Percentiles rank a stretch among this genome's conserved stretches.
These are phyloP conservation scores for Cladobotryum protrusum DNA, from an alignment of 2,329 filamentous ascomycete genomes.

Conservation along the genomic window DNA sequence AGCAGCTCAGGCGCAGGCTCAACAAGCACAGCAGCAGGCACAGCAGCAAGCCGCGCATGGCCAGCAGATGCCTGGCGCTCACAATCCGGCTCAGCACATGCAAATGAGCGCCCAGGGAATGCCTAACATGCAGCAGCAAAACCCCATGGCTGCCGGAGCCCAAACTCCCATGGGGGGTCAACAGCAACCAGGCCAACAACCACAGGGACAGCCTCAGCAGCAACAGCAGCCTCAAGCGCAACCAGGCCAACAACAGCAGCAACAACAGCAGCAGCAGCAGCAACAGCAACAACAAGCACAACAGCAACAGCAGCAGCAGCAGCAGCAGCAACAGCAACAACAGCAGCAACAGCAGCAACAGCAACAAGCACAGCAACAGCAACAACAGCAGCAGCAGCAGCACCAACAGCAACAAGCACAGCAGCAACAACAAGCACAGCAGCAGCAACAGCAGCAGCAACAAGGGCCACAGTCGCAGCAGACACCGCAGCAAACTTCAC, in stretches of 20 bases:
- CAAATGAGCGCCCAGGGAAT: slow-evolving; percentile 44
- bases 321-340: slow-evolving; percentile 19
- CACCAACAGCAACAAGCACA: slow-evolving; percentile 29
- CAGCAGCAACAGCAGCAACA: slow-evolving; percentile 24
- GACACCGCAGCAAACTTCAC: slow-evolving; percentile 38
- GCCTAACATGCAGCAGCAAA: slow-evolving; percentile 38
- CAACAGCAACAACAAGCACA: slow-evolving; percentile 17
- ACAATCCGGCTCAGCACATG: slow-evolving; percentile 41
- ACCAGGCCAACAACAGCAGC: slow-evolving; percentile 9
- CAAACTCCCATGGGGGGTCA: slow-evolving; percentile 24
- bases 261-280: slow-evolving; percentile 24
- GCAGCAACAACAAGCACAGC: slow-evolving; percentile 15
- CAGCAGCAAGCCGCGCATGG: slow-evolving; percentile 24
- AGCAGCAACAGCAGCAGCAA: slow-evolving; percentile 30
- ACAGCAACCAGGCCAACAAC: slow-evolving; percentile 22
- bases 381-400: slow-evolving; percentile 18
- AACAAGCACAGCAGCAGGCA: slow-evolving; percentile 35
- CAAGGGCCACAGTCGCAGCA: slow-evolving; percentile 29
- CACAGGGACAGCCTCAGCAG: slow-evolving; percentile 20
- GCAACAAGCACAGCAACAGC: slow-evolving; percentile 18
- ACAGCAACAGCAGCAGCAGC: slow-evolving; percentile 23
- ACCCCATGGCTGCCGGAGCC: slow-evolving; percentile 29
- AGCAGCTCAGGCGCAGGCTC: slow-evolving; percentile 32
- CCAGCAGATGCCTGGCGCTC: slow-evolving; percentile 35
- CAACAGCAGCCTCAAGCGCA: slow-evolving; percentile 16